Conservation (phyloP, 1,284 basidiomycete species). For the Bjerkandera adusta region DNA sequence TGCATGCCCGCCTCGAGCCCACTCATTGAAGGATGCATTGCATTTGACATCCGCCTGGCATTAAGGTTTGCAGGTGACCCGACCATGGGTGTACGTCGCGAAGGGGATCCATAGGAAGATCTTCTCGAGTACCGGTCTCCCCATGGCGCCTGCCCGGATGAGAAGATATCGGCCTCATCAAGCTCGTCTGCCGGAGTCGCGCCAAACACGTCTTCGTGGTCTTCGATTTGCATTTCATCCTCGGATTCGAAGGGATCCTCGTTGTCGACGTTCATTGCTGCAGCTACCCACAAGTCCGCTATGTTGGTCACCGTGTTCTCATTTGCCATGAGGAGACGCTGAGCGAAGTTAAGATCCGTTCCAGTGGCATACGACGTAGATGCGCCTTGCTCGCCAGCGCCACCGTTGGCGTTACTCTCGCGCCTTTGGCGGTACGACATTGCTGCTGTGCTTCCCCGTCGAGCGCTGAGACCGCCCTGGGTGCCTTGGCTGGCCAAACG, state of each 20-base stretch:
- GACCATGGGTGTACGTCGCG: slow-evolving; percentile 5
- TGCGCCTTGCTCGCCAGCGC: slow-evolving; percentile 34
- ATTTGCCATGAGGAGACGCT: slow-evolving; percentile 88
- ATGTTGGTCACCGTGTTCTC: slow-evolving; percentile 85
- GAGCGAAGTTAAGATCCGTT: slow-evolving; percentile 78
- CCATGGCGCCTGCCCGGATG: slow-evolving; percentile 21
- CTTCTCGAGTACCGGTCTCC: slow-evolving; percentile 25
- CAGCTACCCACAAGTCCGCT: slow-evolving; percentile 91
- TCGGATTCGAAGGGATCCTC: slow-evolving; percentile 68
- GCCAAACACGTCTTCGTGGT: slow-evolving; percentile 20
- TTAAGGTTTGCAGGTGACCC: background rate
- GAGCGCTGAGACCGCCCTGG: slow-evolving; percentile 32
- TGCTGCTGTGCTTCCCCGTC: slow-evolving; percentile 44
- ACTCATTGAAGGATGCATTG: slow-evolving; percentile 5
- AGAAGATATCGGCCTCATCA: slow-evolving; percentile 30
- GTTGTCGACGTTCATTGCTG: slow-evolving; percentile 88
- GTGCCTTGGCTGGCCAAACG: slow-evolving; percentile 38
- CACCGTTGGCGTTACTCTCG: slow-evolving; percentile 40
- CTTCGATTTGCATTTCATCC: slow-evolving; percentile 30
- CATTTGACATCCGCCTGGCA: slow-evolving; percentile 1
- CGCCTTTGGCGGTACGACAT: slow-evolving; percentile 46
- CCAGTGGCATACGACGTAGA: slow-evolving; percentile 37
- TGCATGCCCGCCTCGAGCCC: slow-evolving; percentile 12
- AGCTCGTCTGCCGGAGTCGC: slow-evolving; percentile 28
- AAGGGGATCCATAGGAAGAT: slow-evolving; percentile 15